These are phyloP conservation scores for Fulvia fulva DNA, from an alignment of 2,329 filamentous ascomycete genomes.

Conservation along the genomic window DNA sequence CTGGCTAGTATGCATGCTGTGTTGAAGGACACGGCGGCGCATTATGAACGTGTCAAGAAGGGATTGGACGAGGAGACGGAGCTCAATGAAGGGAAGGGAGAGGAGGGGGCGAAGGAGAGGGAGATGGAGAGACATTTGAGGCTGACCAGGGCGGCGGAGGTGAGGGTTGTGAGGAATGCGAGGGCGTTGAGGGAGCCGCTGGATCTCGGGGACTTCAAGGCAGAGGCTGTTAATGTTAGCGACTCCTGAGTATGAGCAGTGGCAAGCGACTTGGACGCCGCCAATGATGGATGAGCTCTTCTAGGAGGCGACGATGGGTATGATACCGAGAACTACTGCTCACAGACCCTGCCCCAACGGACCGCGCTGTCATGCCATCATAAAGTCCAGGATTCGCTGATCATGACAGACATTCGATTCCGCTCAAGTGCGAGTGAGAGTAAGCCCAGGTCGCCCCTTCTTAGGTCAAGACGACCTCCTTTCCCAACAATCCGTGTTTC, in stretches of 20 bases:
- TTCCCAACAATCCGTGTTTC: background rate
- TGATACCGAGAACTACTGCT: no score
- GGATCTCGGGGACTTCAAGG: constrained; percentile 58
- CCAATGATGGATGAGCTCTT: background rate
- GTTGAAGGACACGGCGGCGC: constrained; percentile 62
- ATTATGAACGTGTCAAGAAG: constrained; percentile 62
- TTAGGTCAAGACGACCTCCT: no score
- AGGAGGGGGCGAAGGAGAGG: constrained; percentile 41
- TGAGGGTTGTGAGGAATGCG: constrained; percentile 75
- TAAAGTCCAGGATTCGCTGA: no score
- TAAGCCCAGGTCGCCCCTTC: no score
- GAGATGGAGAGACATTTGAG: constrained; percentile 62
- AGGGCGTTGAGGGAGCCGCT: constrained; percentile 67
- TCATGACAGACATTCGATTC: no score
- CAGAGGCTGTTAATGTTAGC: constrained; percentile 35
- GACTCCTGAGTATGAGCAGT: constrained; percentile 1
- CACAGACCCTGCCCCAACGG: no score
- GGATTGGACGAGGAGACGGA: constrained; percentile 43
- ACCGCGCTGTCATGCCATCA: no score
- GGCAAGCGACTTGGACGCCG: constrained; percentile 8
- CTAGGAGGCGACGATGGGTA: no score
- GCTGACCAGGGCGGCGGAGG: constrained; percentile 79
- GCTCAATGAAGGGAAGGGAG: constrained; percentile 41
- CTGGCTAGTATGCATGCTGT: constrained; percentile 90
- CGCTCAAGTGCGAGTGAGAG: no score